Conservation (phyloP, 345 rosid species). For the Ceriops tagal region DNA sequence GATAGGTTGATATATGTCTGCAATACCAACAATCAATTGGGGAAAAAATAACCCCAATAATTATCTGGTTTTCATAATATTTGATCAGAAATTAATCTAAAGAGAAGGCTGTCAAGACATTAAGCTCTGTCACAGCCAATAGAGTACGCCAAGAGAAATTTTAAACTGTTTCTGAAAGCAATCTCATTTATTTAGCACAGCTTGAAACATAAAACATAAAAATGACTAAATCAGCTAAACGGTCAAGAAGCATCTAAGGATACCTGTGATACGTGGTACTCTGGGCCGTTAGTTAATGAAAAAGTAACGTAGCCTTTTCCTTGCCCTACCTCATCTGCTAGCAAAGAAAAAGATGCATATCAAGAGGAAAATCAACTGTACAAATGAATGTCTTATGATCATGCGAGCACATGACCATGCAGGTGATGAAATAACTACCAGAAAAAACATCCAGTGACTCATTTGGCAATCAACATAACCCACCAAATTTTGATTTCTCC, state of each 20-base stretch:
- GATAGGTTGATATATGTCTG: too few relatives aligned
- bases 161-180: neutral
- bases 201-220: neutral
- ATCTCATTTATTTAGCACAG: neutral
- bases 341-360: conserved; percentile 11
- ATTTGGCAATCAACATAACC: conserved; percentile 12
- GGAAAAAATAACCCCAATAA: too few relatives aligned
- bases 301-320: conserved; percentile 77
- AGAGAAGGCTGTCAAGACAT: too few relatives aligned
- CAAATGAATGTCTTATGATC: neutral
- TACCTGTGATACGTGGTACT: conserved; percentile 98
- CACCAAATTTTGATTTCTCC: conserved; percentile 58
- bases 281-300: conserved; percentile 93
- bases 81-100: too few relatives aligned
- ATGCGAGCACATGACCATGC: neutral
- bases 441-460: neutral
- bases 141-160: neutral
- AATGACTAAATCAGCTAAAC: conserved; percentile 2
- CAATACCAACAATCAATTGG: too few relatives aligned
- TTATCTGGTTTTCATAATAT: too few relatives aligned
- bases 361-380: conserved; percentile 8
- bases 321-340: conserved; percentile 52
- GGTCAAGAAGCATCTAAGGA: neutral
- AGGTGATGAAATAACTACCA: neutral
- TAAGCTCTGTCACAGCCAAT: too few relatives aligned